Conservation (phyloP, 192 early-diverging fungal genomes). For the Phycomyces blakesleeanus region DNA sequence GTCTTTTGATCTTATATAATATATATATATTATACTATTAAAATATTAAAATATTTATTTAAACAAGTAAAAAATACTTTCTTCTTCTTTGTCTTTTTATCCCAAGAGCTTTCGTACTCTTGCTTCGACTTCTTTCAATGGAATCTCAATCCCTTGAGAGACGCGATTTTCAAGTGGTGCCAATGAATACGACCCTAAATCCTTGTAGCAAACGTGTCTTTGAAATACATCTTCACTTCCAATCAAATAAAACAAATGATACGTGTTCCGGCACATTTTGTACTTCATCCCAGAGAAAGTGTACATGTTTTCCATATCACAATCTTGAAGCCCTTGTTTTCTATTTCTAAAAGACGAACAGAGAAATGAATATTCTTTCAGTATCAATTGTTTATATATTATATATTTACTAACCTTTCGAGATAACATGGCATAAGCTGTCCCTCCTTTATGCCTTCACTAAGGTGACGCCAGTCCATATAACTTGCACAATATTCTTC, state of each 20-base stretch:
- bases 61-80: not conserved
- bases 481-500: conserved; percentile 27
- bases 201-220: conserved; percentile 1
- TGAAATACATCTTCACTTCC: conserved; percentile 75
- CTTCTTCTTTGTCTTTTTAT: too few species aligned
- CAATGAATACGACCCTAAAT: not conserved
- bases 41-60: too few species aligned
- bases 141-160: not conserved
- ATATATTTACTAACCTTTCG: conserved; percentile 7
- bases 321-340: conserved; percentile 6
- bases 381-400: not conserved
- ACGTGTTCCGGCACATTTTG: conserved; percentile 96
- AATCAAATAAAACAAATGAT: conserved; percentile 94
- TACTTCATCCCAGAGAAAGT: conserved; percentile 81
- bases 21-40: too few species aligned
- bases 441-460: conserved; percentile 15
- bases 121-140: conserved; percentile 12
- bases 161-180: conserved; percentile 13
- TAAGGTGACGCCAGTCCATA: conserved; percentile 26
- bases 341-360: not conserved
- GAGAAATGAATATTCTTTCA: too few species aligned
- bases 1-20: too few species aligned
- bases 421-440: conserved; percentile 12
- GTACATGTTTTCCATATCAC: conserved; percentile 42
- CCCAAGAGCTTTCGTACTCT: not conserved